Evolutionary conservation across 2,329 filamentous ascomycete species (phyloP).

Genomic region (Cyanodermella asteris): DNA sequence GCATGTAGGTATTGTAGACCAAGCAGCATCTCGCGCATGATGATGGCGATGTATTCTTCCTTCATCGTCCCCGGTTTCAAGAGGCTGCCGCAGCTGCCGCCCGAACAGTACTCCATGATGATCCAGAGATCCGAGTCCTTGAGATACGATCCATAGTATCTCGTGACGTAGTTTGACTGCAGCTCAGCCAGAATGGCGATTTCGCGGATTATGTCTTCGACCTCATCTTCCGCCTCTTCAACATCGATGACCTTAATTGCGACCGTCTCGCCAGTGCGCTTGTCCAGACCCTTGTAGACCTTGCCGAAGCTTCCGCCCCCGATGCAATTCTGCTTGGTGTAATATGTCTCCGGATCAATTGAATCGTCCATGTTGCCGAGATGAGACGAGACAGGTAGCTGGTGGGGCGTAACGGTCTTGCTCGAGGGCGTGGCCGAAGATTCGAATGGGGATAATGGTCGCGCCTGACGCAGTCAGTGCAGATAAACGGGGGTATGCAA

Average conservation of each 20-base stretch:
- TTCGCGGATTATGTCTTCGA: slow-evolving; percentile 97
- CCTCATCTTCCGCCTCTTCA: slow-evolving; percentile 95
- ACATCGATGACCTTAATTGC: slow-evolving; percentile 98
- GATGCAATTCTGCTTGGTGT: slow-evolving; percentile 82
- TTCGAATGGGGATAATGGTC: too few species aligned
- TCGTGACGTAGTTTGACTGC: slow-evolving; percentile 87
- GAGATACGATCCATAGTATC: slow-evolving; percentile 91
- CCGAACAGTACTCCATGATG: slow-evolving; percentile 97
- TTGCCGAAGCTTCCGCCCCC: slow-evolving; percentile 95
- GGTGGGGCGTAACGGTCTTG: too few species aligned
- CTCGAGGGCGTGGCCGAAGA: too few species aligned
- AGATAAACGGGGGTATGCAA: too few species aligned
- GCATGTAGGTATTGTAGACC: slow-evolving; percentile 83
- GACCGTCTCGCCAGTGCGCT: slow-evolving; percentile 75
- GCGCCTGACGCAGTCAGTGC: too few species aligned
- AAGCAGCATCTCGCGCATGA: slow-evolving; percentile 69
- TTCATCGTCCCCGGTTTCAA: slow-evolving; percentile 83
- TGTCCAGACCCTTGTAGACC: slow-evolving; percentile 98
- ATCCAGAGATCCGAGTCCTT: slow-evolving; percentile 97
- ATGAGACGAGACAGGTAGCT: too few species aligned
- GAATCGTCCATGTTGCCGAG: slow-evolving; percentile 15
- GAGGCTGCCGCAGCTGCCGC: slow-evolving; percentile 84
- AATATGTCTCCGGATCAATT: slow-evolving; percentile 72
- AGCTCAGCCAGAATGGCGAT: slow-evolving; percentile 93
- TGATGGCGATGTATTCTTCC: slow-evolving; percentile 94